Conservation (phyloP, 2,329 filamentous ascomycete species). For the Shiraia bambusicola region DNA sequence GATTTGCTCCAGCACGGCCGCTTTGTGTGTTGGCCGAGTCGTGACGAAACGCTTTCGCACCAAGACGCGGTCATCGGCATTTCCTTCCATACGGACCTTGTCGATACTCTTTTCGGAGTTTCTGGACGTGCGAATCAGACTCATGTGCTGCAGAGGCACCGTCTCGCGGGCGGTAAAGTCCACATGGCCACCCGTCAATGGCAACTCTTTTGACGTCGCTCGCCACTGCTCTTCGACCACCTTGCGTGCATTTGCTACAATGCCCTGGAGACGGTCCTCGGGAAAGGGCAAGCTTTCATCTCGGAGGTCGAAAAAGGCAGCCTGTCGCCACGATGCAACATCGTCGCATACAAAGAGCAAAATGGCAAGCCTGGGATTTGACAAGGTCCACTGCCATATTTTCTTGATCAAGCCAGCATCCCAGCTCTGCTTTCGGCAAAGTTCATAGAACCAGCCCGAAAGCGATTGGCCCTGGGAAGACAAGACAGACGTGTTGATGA, state of each 20-base stretch:
- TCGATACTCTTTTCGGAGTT: conserved; percentile 42
- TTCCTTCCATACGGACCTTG: conserved; percentile 38
- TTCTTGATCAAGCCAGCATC: conserved; percentile 37
- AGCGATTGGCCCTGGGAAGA: conserved; percentile 42
- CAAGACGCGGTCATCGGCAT: conserved; percentile 36
- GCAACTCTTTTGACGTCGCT: conserved; percentile 43
- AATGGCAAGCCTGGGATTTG: conserved; percentile 42
- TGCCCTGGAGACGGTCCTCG: conserved; percentile 41
- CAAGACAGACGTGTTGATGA: conserved; percentile 39
- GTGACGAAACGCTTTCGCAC: conserved; percentile 43
- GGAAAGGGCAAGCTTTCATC: conserved; percentile 43
- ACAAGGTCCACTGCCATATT: conserved; percentile 45
- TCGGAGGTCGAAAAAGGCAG: conserved; percentile 41
- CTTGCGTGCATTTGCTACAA: conserved; percentile 41
- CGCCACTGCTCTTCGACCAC: conserved; percentile 46
- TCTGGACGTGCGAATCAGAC: conserved; percentile 32
- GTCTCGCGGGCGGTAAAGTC: conserved; percentile 42
- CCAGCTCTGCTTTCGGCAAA: conserved; percentile 40
- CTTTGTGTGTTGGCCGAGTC: conserved; percentile 40
- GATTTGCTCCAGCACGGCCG: conserved; percentile 40
- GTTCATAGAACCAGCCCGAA: conserved; percentile 41
- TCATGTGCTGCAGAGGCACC: conserved; percentile 40
- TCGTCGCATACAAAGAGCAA: conserved; percentile 45
- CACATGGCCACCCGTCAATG: conserved; percentile 40
- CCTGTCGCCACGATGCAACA: conserved; percentile 42